phyloP scores from a whole-genome alignment of 305 asterid species.

The Fraxinus nigra region DNA sequence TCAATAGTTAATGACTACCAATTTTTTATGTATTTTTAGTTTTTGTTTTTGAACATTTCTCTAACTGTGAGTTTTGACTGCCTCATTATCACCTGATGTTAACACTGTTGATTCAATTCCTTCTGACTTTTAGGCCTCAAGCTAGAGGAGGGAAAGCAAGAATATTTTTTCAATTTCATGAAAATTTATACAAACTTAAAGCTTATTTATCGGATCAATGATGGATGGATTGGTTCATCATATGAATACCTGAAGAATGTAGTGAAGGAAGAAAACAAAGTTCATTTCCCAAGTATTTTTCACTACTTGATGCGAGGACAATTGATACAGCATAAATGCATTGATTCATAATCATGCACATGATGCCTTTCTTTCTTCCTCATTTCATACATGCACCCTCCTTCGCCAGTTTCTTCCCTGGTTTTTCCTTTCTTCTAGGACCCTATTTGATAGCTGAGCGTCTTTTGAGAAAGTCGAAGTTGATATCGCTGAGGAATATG shows the following conservation, averaged over 20 bases:
- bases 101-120: constrained; percentile 6
- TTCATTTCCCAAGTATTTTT: neutral
- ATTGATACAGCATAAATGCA: constrained; percentile 7
- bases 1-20: constrained; percentile 16
- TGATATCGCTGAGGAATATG: neutral
- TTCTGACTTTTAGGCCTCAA: constrained; percentile 15
- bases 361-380: constrained; percentile 13
- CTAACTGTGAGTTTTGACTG: neutral
- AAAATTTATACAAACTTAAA: constrained; percentile 5
- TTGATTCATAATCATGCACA: neutral
- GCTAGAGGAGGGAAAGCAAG: constrained; percentile 18
- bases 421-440: neutral
- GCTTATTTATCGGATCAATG: constrained; percentile 10
- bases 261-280: neutral
- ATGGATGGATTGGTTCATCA: constrained; percentile 14
- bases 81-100: neutral
- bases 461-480: constrained; percentile 2
- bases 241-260: neutral
- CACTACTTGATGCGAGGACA: constrained; percentile 3
- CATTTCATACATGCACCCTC: constrained; percentile 5
- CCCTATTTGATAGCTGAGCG: neutral
- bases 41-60: neutral
- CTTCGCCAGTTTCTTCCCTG: constrained; percentile 13
- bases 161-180: constrained; percentile 6
- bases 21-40: constrained; percentile 5